Evolutionary conservation across 2,329 filamentous ascomycete species (phyloP).

Genomic region (Alternaria burnsii): DNA sequence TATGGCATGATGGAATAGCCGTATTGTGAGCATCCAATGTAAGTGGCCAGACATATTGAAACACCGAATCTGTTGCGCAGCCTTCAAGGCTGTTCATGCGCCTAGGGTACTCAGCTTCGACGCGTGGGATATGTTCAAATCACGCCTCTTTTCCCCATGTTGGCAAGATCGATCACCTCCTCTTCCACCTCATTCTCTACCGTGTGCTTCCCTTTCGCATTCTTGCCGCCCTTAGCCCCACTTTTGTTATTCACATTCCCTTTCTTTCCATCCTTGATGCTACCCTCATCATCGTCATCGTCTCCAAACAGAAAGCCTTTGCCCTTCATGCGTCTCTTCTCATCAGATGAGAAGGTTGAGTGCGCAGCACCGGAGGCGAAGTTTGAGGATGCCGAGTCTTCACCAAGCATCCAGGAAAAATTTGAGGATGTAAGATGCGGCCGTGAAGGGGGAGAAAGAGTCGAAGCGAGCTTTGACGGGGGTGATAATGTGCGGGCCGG

Average conservation of each 20-base stretch:
- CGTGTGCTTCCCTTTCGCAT: constrained; percentile 33
- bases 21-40: constrained; percentile 1
- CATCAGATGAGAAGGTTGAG: constrained; percentile 46
- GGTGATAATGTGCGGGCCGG: constrained; percentile 15
- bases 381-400: constrained; percentile 45
- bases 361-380: constrained; percentile 48
- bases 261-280: constrained; percentile 28
- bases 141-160: constrained; percentile 44
- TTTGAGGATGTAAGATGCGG: constrained; percentile 76
- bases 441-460: constrained; percentile 58
- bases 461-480: constrained; percentile 24
- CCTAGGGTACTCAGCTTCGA: not conserved
- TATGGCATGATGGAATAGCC: not conserved
- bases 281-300: constrained; percentile 47
- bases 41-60: not conserved
- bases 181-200: constrained; percentile 43
- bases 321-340: constrained; percentile 47
- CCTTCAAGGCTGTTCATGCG: not conserved
- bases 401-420: constrained; percentile 78
- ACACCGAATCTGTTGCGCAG: constrained; percentile 2
- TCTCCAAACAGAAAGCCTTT: constrained; percentile 54
- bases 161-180: constrained; percentile 49
- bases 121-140: constrained; percentile 21
- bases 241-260: constrained; percentile 33
- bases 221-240: constrained; percentile 25